Conservation (phyloP, 306 rosid species). For the Geum urbanum region DNA sequence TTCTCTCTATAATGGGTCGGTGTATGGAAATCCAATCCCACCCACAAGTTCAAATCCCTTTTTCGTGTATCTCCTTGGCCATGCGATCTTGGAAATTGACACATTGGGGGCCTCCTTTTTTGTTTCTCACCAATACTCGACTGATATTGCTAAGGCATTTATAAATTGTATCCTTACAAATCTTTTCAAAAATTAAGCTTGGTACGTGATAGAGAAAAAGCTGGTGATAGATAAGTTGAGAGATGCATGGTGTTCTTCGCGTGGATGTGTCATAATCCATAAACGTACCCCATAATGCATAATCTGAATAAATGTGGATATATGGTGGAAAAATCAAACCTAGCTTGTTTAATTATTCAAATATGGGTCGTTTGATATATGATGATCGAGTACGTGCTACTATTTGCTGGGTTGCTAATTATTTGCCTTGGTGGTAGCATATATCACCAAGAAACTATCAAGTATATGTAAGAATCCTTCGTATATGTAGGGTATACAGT, state of each 20-base stretch:
- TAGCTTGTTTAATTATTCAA: neutral
- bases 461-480: neutral
- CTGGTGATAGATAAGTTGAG: neutral
- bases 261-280: neutral
- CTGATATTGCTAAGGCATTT: neutral
- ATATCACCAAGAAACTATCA: neutral
- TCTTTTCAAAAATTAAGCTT: neutral
- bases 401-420: neutral
- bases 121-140: neutral
- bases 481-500: neutral
- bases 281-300: neutral
- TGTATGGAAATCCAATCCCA: neutral
- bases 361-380: neutral
- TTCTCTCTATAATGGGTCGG: conserved; percentile 12
- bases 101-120: neutral
- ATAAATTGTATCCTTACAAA: neutral
- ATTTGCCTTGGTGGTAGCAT: neutral
- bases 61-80: neutral
- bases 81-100: neutral
- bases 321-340: neutral
- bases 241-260: neutral
- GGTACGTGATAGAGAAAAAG: neutral
- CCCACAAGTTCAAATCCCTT: neutral
- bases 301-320: neutral
- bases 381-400: too few species aligned